Evolutionary conservation across 2,329 filamentous ascomycete species (phyloP).

Genomic region (Triangularia setosa): DNA sequence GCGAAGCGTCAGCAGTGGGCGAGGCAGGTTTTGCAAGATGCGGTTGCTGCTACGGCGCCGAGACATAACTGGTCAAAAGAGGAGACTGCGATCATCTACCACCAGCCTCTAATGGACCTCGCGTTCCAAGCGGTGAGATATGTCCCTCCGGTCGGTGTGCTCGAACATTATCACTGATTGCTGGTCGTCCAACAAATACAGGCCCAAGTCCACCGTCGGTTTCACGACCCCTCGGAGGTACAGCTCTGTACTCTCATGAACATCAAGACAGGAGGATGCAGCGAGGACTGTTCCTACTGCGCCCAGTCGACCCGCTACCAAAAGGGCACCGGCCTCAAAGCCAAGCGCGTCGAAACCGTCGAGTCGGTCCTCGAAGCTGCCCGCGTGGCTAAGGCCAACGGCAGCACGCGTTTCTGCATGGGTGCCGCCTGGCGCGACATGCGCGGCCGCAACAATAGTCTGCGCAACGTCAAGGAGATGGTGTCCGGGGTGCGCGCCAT

Average conservation of each 20-base stretch:
- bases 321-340: conserved; percentile 72
- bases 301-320: conserved; percentile 80
- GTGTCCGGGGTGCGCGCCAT: conserved; percentile 73
- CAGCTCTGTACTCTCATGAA: conserved; percentile 96
- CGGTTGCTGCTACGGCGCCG: conserved; percentile 57
- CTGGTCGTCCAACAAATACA: conserved; percentile 33
- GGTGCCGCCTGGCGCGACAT: conserved; percentile 92
- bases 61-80: conserved; percentile 76
- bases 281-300: conserved; percentile 90
- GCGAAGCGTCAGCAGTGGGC: conserved; percentile 7
- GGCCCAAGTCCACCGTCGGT: conserved; percentile 75
- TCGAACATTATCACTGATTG: neutral
- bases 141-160: conserved; percentile 13
- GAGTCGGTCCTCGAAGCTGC: conserved; percentile 78
- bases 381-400: conserved; percentile 72
- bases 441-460: conserved; percentile 78
- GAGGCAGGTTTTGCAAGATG: conserved; percentile 39
- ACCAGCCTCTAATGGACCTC: conserved; percentile 76
- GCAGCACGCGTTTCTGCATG: conserved; percentile 92
- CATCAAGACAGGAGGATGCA: conserved; percentile 92
- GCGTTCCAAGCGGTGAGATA: conserved; percentile 65
- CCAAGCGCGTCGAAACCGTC: conserved; percentile 74
- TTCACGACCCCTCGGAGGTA: conserved; percentile 78
- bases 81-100: conserved; percentile 77
- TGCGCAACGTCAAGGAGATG: conserved; percentile 85